Evolutionary conservation across 805 yeast species (phyloP).

Genomic region (Millerago galiae): DNA sequence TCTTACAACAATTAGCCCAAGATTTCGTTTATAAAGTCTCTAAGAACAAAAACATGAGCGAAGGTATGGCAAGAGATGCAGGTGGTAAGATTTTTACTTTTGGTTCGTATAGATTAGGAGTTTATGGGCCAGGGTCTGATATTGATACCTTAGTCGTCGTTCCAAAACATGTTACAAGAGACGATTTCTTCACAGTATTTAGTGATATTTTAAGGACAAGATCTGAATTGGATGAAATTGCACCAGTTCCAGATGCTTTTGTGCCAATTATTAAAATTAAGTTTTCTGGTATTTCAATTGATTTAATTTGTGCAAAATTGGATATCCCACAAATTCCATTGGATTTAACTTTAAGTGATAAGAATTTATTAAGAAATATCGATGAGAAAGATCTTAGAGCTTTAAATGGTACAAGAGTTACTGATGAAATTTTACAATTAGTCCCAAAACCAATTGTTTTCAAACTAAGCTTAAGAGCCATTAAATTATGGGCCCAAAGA

Average conservation of each 20-base stretch:
- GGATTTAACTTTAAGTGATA: constrained; percentile 71
- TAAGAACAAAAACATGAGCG: constrained; percentile 81
- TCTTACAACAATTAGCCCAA: constrained; percentile 66
- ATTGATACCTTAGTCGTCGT: constrained; percentile 95
- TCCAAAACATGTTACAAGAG: constrained; percentile 90
- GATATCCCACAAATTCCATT: constrained; percentile 80
- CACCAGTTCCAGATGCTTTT: constrained; percentile 93
- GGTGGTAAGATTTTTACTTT: constrained; percentile 97
- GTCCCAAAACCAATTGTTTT: constrained; percentile 93
- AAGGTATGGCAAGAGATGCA: constrained; percentile 95
- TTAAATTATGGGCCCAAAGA: constrained; percentile 95
- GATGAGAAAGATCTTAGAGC: constrained; percentile 91
- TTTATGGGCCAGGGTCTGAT: constrained; percentile 97
- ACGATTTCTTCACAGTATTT: constrained; percentile 83
- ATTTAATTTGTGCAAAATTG: constrained; percentile 77
- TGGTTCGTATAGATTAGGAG: constrained; percentile 93
- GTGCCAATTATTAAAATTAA: constrained; percentile 94
- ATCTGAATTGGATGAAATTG: constrained; percentile 82
- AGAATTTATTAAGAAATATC: constrained; percentile 74
- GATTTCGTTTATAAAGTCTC: constrained; percentile 83
- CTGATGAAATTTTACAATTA: constrained; percentile 82
- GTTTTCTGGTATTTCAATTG: constrained; percentile 88
- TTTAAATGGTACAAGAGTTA: constrained; percentile 92
- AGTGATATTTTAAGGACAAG: constrained; percentile 61
- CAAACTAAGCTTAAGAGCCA: constrained; percentile 86